These are phyloP conservation scores for Plectosphaerella plurivora DNA, from an alignment of 2,329 filamentous ascomycete genomes.

Conservation along the genomic window DNA sequence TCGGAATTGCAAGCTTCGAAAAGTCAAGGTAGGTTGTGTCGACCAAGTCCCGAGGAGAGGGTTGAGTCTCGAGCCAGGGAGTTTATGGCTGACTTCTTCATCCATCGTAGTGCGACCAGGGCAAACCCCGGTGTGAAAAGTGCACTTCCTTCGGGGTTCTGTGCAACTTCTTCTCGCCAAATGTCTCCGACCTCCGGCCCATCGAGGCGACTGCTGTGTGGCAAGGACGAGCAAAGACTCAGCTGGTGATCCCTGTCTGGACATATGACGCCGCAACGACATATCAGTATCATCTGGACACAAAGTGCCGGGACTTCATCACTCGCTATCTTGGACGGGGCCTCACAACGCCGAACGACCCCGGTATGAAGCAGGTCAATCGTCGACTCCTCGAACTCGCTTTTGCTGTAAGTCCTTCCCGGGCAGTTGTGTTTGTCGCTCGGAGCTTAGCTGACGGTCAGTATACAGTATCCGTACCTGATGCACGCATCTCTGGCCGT, in stretches of 20 bases:
- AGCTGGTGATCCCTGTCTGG: constrained; percentile 26
- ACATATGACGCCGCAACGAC: constrained; percentile 18
- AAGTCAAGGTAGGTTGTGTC: constrained; percentile 35
- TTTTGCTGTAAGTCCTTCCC: constrained; percentile 28
- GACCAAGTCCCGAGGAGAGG: neutral
- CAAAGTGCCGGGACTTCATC: constrained; percentile 35
- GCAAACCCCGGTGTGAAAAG: constrained; percentile 34
- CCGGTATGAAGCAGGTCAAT: constrained; percentile 31
- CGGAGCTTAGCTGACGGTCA: constrained; percentile 7
- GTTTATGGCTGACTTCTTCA: neutral
- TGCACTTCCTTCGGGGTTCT: constrained; percentile 37
- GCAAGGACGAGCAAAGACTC: constrained; percentile 14
- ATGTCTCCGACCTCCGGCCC: constrained; percentile 31
- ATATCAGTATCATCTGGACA: constrained; percentile 26
- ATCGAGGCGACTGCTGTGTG: constrained; percentile 16
- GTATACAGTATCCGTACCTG: constrained; percentile 32
- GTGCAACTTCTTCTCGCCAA: constrained; percentile 37
- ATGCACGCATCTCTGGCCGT: constrained; percentile 42
- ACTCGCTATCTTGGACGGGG: constrained; percentile 31
- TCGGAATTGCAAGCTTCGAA: constrained; percentile 46
- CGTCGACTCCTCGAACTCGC: constrained; percentile 29
- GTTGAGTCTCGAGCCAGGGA: neutral
- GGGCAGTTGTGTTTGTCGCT: neutral
- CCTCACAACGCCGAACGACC: constrained; percentile 30
- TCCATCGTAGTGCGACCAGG: constrained; percentile 37